Base-by-base conservation (phyloP, 768 basidiomycete species). In the Coprinopsis cinerea region DNA sequence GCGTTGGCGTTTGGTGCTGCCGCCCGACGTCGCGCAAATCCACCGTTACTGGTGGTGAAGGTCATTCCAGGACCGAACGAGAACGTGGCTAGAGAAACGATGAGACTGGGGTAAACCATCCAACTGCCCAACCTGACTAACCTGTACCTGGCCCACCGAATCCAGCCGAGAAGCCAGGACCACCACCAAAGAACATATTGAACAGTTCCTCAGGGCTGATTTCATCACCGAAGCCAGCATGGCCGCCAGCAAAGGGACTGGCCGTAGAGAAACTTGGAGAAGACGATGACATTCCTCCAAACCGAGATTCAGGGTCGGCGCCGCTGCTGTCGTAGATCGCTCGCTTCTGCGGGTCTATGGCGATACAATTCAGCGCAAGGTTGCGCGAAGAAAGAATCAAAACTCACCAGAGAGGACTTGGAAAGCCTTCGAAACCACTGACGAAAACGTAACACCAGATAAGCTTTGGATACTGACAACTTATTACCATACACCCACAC, bases 361-460 rank as follows among this genome's bases (percentile, higher is more conserved):
- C 9, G 13, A 17, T 6, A 6, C n/a, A n/a, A n/a, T 6, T 10
- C 18, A 39, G 10, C 11, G 25, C 32, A 35, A 41, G 32, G 35
- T 45, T 48, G 42, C 52, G 37, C 24, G 25, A 47, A 17, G 28
- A 20, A 30, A 28, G 10, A 27, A 44, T 55, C 40, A 55, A 26
- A 4, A 51, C 65, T 32, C 51, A 82, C 87, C 87, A 63, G 92
- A 94, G 28, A 98, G 71, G 7, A 97, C 85, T 63, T 95, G 92
- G 68, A 97, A 98, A 9, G 94, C 93, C 68, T 96, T 97, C 3
- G 92, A 95, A 24, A 98, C 92, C 86, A 94, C 95, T 98, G 61
- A 10, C 52, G 17, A 18, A 18, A 10, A 6, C 10, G 18, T n/a
- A n/a, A n/a, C n/a, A n/a, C n/a, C n/a, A n/a, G n/a, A n/a, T n/a